Percentiles rank a stretch among this genome's conserved stretches.
Evolutionary conservation across 78 protist genomes (phyloP).

Genomic region (Planoprotostelium fungivorum): DNA sequence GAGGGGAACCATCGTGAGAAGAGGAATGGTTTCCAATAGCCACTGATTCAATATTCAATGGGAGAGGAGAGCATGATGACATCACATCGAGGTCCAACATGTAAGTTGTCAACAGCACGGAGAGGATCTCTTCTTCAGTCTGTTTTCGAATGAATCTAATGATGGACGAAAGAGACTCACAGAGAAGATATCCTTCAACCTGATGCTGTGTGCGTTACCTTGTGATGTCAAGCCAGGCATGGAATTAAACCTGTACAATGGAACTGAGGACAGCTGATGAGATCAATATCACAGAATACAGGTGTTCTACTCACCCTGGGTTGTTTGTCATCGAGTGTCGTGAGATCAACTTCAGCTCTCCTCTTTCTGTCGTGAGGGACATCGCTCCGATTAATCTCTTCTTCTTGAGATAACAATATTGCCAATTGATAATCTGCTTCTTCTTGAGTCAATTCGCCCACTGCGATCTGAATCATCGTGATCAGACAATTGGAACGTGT

Average conservation of each 20-base stretch:
- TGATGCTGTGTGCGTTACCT: background rate
- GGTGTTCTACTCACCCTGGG: too few relatives aligned
- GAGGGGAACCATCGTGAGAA: background rate
- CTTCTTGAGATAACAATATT: background rate
- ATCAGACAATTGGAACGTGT: background rate
- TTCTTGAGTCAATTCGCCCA: background rate
- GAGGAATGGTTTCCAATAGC: background rate
- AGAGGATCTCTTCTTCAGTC: background rate
- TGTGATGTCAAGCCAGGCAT: background rate
- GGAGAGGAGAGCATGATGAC: too few relatives aligned
- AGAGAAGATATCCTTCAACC: background rate
- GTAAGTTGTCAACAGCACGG: background rate
- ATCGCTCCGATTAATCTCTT: too few relatives aligned
- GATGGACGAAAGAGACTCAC: background rate
- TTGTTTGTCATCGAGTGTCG: too few relatives aligned
- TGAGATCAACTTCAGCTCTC: background rate
- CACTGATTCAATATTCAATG: background rate
- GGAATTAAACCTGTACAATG: background rate
- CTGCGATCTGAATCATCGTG: background rate
- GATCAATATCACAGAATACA: too few relatives aligned
- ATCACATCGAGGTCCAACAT: background rate
- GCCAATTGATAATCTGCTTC: background rate
- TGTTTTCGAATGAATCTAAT: background rate
- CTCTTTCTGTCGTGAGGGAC: background rate
- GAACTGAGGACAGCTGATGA: too few relatives aligned